These are phyloP conservation scores for Torulaspora indica DNA, from an alignment of 805 yeast species.

Conservation along the genomic window DNA sequence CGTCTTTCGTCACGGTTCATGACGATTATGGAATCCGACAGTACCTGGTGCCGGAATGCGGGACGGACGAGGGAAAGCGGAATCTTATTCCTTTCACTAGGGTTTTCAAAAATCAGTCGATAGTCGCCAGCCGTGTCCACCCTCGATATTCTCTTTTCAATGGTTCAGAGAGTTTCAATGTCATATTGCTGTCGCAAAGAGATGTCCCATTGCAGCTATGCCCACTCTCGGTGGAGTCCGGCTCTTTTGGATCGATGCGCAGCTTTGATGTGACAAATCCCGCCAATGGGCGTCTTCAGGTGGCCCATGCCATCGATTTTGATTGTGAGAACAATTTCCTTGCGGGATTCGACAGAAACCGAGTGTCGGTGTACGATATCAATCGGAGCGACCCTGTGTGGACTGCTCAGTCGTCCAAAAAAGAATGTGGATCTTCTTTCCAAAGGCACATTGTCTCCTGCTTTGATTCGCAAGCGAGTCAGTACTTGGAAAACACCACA, in stretches of 20 bases:
- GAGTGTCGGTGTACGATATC: constrained; percentile 33
- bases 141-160: constrained; percentile 37
- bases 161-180: constrained; percentile 21
- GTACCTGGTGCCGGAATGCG: constrained; percentile 35
- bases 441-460: constrained; percentile 31
- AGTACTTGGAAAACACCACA: neutral
- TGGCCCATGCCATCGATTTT: constrained; percentile 31
- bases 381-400: constrained; percentile 26
- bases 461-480: constrained; percentile 18
- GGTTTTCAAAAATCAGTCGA: constrained; percentile 31
- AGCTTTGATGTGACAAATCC: constrained; percentile 32
- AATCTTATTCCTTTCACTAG: constrained; percentile 37
- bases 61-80: neutral
- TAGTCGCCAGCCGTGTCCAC: constrained; percentile 33
- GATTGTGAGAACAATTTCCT: constrained; percentile 23
- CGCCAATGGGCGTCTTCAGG: constrained; percentile 35
- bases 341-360: constrained; percentile 33
- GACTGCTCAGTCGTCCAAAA: constrained; percentile 12
- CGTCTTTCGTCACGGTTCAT: constrained; percentile 36
- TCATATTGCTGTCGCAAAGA: constrained; percentile 30
- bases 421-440: constrained; percentile 10
- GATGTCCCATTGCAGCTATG: constrained; percentile 38
- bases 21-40: constrained; percentile 39
- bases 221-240: constrained; percentile 12
- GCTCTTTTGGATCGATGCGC: constrained; percentile 13